Conservation (phyloP, 1,284 basidiomycete genomes). For the Fistulinella cinereoalba region DNA sequence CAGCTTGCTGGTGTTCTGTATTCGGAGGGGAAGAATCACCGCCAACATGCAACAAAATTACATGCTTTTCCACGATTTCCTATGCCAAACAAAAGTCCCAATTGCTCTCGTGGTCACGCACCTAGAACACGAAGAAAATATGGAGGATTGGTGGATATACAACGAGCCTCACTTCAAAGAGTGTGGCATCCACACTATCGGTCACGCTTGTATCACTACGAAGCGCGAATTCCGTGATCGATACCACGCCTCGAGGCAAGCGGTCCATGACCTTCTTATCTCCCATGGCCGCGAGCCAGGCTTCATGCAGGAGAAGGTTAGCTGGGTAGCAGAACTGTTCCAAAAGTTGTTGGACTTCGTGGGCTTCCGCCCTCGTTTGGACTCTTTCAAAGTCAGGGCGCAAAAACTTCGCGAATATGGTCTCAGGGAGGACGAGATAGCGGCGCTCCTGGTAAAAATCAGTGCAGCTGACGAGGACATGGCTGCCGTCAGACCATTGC, state of each 20-base stretch:
- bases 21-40: constrained; percentile 36
- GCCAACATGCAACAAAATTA: constrained; percentile 34
- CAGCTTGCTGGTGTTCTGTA: constrained; percentile 37
- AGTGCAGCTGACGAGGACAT: constrained; percentile 23
- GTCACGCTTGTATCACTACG: constrained; percentile 31
- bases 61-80: constrained; percentile 32
- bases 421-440: constrained; percentile 25
- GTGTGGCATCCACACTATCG: constrained; percentile 17
- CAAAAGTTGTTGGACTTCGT: constrained; percentile 25
- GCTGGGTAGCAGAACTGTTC: constrained; percentile 28
- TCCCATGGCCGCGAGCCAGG: constrained; percentile 19
- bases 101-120: constrained; percentile 28
- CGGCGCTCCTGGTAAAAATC: constrained; percentile 20
- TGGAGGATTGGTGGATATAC: constrained; percentile 29
- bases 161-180: constrained; percentile 19
- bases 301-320: constrained; percentile 24
- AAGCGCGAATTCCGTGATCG: constrained; percentile 28
- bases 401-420: constrained; percentile 32
- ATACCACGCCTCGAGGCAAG: constrained; percentile 21
- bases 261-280: constrained; percentile 26
- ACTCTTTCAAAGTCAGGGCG: constrained; percentile 24
- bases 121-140: constrained; percentile 28
- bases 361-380: constrained; percentile 23
- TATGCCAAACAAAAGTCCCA: constrained; percentile 32
- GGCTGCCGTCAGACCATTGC: constrained; percentile 11